phyloP scores from a whole-genome alignment of 768 basidiomycete species.

The Suillus subluteus region DNA sequence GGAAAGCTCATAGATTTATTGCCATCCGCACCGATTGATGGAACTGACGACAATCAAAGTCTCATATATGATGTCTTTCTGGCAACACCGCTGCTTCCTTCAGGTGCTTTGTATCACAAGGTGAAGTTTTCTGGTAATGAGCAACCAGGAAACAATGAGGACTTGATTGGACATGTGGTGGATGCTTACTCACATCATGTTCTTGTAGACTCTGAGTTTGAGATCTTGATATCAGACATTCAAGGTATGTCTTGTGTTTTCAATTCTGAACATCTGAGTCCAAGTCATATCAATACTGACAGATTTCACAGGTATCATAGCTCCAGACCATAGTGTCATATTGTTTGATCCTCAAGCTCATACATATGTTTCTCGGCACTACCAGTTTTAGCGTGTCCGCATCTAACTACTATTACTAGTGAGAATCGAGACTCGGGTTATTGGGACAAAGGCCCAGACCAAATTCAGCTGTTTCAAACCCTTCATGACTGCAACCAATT shows the following conservation, averaged over 20 bases:
- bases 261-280: no score
- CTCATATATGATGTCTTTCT: not conserved
- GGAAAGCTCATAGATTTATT: not conserved
- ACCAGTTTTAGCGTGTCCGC: no score
- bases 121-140: constrained; percentile 25
- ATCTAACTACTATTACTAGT: not conserved
- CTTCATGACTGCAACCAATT: not conserved
- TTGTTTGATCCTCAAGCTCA: constrained; percentile 24
- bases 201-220: constrained; percentile 14
- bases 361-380: no score
- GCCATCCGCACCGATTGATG: not conserved
- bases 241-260: no score
- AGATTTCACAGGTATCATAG: constrained; percentile 13
- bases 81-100: not conserved
- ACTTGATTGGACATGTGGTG: constrained; percentile 18
- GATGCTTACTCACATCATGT: constrained; percentile 31
- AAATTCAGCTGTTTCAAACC: not conserved
- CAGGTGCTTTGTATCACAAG: not conserved
- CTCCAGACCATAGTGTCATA: constrained; percentile 3
- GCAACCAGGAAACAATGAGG: constrained; percentile 17
- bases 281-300: no score
- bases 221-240: not conserved
- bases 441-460: not conserved
- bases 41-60: not conserved
- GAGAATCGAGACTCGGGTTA: not conserved